Conservation (phyloP, 2,329 filamentous ascomycete species). For the Lachnellula hyalina region DNA sequence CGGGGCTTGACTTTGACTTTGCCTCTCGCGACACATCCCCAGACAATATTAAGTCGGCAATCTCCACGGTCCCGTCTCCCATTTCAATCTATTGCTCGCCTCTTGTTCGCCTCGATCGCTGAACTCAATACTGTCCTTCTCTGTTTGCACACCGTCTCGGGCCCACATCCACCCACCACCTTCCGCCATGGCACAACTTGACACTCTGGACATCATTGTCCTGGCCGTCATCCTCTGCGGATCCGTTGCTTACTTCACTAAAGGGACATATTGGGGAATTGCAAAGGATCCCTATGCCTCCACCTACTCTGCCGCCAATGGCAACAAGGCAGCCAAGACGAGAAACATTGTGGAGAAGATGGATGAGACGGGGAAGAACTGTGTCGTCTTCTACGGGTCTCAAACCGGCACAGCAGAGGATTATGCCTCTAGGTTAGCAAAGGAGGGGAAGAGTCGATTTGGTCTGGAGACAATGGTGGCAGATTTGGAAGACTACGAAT, state of each 20-base stretch:
- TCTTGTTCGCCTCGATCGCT: neutral
- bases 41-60: no score
- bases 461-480: conserved; percentile 98
- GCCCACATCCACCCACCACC: neutral
- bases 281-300: conserved; percentile 83
- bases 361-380: conserved; percentile 94
- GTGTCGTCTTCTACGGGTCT: conserved; percentile 96
- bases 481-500: conserved; percentile 97
- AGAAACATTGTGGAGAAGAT: conserved; percentile 93
- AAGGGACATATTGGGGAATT: conserved; percentile 89
- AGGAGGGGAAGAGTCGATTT: conserved; percentile 95
- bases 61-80: no score
- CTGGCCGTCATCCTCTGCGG: conserved; percentile 78
- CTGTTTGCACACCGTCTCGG: neutral
- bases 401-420: conserved; percentile 98
- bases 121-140: neutral
- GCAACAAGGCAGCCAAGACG: conserved; percentile 74
- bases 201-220: conserved; percentile 92
- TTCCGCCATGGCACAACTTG: conserved; percentile 78
- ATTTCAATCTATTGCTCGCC: neutral
- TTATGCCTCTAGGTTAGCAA: conserved; percentile 91
- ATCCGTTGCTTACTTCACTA: conserved; percentile 94
- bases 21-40: no score
- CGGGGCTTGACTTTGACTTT: no score
- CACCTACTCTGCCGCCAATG: conserved; percentile 63